These are phyloP conservation scores for Protomyces lactucae-debilis DNA, from an alignment of 1,139 yeast species.

Conservation along the genomic window DNA sequence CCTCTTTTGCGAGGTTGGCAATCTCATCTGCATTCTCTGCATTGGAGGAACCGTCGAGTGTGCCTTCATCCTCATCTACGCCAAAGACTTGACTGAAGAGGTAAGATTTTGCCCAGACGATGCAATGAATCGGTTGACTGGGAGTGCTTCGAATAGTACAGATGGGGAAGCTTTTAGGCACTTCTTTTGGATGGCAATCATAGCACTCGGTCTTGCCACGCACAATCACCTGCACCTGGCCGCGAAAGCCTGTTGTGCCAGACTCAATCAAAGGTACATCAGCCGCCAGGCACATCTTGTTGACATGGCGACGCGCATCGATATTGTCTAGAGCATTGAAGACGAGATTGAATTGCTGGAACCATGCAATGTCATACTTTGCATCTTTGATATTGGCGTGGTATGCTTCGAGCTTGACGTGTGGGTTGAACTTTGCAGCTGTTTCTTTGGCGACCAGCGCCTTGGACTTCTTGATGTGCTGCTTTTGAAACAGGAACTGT, in stretches of 20 bases:
- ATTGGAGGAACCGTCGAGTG: conserved; percentile 46
- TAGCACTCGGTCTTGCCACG: conserved; percentile 81
- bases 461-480: conserved; percentile 82
- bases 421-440: conserved; percentile 70
- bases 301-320: conserved; percentile 87
- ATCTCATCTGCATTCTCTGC: conserved; percentile 58
- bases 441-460: conserved; percentile 70
- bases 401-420: conserved; percentile 67
- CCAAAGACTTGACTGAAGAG: conserved; percentile 76
- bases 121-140: conserved; percentile 90
- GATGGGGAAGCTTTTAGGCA: conserved; percentile 88
- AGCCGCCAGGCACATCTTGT: conserved; percentile 69
- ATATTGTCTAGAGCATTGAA: conserved; percentile 92
- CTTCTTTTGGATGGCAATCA: conserved; percentile 80
- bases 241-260: conserved; percentile 92
- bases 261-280: conserved; percentile 78
- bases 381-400: conserved; percentile 79
- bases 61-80: conserved; percentile 44
- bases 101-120: conserved; percentile 96
- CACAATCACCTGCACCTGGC: conserved; percentile 86
- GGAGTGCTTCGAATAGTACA: conserved; percentile 97
- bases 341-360: conserved; percentile 66
- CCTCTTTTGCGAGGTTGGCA: conserved; percentile 62
- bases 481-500: conserved; percentile 81
- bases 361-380: conserved; percentile 74